phyloP scores from a whole-genome alignment of 1,139 yeast genomes.

The Debaryomycetaceae sp. region DNA sequence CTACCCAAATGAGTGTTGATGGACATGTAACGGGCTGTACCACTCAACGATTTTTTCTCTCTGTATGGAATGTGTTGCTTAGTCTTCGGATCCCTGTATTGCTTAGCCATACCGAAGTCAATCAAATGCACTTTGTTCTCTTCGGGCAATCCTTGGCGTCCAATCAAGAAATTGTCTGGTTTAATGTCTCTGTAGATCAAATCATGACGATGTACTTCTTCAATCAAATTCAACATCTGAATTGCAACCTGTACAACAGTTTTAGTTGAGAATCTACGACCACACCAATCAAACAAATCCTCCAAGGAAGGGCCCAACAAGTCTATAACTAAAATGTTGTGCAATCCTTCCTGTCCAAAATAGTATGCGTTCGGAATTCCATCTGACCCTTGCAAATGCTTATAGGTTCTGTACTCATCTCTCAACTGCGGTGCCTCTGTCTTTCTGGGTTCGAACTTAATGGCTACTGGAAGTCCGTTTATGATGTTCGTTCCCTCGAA shows the following conservation, averaged over 20 bases:
- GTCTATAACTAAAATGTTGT: constrained; percentile 89
- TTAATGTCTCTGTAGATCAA: constrained; percentile 91
- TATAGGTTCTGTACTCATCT: constrained; percentile 92
- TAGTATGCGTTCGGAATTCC: constrained; percentile 96
- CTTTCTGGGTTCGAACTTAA: constrained; percentile 82
- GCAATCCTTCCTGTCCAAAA: constrained; percentile 97
- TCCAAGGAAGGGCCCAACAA: constrained; percentile 93
- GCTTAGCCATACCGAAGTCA: constrained; percentile 97
- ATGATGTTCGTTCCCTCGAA: constrained; percentile 77
- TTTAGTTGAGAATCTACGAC: constrained; percentile 79
- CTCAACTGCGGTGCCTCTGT: constrained; percentile 97
- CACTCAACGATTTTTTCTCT: constrained; percentile 89
- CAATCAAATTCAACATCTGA: constrained; percentile 86
- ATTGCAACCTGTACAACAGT: constrained; percentile 89
- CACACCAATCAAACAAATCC: constrained; percentile 98
- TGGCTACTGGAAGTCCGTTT: constrained; percentile 73
- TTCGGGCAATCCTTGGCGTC: constrained; percentile 54
- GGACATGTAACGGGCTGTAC: constrained; percentile 97
- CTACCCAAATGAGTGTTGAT: constrained; percentile 96
- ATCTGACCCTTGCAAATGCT: constrained; percentile 69
- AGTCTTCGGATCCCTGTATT: constrained; percentile 91
- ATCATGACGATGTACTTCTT: constrained; percentile 84
- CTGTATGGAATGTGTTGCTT: constrained; percentile 95
- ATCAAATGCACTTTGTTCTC: constrained; percentile 61
- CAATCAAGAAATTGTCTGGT: constrained; percentile 92